Evolutionary conservation across 139 green algal genomes (phyloP).

Genomic region (Closterium sp.): DNA sequence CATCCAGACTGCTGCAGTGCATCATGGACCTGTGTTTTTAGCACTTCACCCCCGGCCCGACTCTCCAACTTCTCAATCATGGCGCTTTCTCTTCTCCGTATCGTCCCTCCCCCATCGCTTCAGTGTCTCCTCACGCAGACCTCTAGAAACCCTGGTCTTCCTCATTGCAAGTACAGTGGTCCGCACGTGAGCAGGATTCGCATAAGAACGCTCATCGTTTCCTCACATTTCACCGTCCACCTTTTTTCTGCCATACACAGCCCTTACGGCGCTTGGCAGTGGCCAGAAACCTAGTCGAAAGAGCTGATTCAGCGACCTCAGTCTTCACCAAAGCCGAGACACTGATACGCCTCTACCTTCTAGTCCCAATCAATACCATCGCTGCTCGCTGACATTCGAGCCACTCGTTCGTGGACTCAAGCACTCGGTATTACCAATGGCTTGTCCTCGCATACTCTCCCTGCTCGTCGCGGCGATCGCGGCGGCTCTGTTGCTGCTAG

Average conservation of each 20-base stretch:
- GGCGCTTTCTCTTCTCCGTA: neutral
- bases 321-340: neutral
- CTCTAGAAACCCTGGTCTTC: neutral
- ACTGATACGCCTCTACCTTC: neutral
- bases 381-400: neutral
- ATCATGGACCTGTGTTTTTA: too few relatives aligned
- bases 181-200: neutral
- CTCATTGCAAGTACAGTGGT: neutral
- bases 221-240: neutral
- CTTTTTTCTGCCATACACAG: neutral
- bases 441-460: neutral
- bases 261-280: neutral
- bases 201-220: neutral
- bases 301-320: neutral
- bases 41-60: neutral
- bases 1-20: too few relatives aligned
- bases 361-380: too few relatives aligned
- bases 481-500: neutral
- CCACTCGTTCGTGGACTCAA: neutral
- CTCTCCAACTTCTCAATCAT: neutral
- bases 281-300: neutral
- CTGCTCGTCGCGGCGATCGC: neutral
- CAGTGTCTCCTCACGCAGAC: neutral
- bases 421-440: neutral
- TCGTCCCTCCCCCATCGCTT: neutral